phyloP scores from a whole-genome alignment of 176 grass and related monocot genomes.

The Tillandsia leiboldiana region DNA sequence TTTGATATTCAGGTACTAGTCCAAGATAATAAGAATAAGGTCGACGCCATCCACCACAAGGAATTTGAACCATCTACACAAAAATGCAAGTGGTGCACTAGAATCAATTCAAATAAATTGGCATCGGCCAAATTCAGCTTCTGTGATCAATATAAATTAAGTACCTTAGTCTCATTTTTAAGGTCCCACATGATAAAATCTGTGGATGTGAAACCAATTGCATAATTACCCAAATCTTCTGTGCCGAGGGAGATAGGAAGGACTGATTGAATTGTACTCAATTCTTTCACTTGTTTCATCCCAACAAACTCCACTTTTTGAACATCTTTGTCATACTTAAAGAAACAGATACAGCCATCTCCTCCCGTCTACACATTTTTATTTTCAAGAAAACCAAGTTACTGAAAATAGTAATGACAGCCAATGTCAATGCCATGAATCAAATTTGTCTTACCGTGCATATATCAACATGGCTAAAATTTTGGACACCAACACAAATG shows the following conservation, averaged over 20 bases:
- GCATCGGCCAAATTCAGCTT: neutral
- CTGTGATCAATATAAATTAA: neutral
- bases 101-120: slow-evolving; percentile 9
- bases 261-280: slow-evolving; percentile 66
- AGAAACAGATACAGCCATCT: slow-evolving; percentile 94
- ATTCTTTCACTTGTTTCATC: slow-evolving; percentile 92
- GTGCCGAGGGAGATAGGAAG: slow-evolving; percentile 18
- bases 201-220: slow-evolving; percentile 82
- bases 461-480: slow-evolving; percentile 44
- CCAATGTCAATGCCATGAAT: neutral
- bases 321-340: slow-evolving; percentile 47
- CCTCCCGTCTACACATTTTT: slow-evolving; percentile 70
- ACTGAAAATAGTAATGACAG: slow-evolving; percentile 4
- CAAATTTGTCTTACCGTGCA: slow-evolving; percentile 41
- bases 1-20: slow-evolving; percentile 47
- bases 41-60: slow-evolving; percentile 85
- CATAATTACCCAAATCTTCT: slow-evolving; percentile 36
- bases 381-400: slow-evolving; percentile 19
- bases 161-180: slow-evolving; percentile 84
- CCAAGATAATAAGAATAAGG: slow-evolving; percentile 95
- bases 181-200: slow-evolving; percentile 97
- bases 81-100: slow-evolving; percentile 15
- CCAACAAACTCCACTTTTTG: slow-evolving; percentile 61
- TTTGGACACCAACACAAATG: slow-evolving; percentile 44
- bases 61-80: slow-evolving; percentile 53